Conservation (phyloP, 495 filamentous ascomycete genomes). For the Penicillium coffeae region DNA sequence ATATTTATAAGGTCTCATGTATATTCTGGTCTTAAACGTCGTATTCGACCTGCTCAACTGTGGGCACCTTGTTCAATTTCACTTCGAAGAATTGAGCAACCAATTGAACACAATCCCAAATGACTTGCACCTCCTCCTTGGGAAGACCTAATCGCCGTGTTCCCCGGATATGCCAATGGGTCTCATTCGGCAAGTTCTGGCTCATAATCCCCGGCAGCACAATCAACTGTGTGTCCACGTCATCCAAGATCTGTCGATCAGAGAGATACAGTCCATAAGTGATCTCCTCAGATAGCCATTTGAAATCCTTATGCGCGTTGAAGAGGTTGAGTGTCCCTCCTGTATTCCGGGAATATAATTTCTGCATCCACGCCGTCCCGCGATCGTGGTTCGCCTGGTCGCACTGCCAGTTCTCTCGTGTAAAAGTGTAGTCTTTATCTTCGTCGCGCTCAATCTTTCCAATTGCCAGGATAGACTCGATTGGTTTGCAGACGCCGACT, state of each 20-base stretch:
- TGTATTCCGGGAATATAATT: slow-evolving; percentile 36
- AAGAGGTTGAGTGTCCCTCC: slow-evolving; percentile 38
- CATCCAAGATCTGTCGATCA: slow-evolving; percentile 49
- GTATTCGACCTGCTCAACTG: slow-evolving; percentile 44
- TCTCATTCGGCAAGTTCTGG: slow-evolving; percentile 50
- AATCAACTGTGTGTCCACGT: slow-evolving; percentile 53
- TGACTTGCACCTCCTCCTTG: slow-evolving; percentile 46
- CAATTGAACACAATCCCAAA: slow-evolving; percentile 37
- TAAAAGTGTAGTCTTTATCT: slow-evolving; percentile 50
- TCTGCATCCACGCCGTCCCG: slow-evolving; percentile 45
- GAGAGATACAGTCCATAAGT: slow-evolving; percentile 57
- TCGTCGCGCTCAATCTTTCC: slow-evolving; percentile 43
- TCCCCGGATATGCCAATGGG: slow-evolving; percentile 56
- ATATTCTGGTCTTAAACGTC: slow-evolving; percentile 25
- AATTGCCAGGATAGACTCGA: slow-evolving; percentile 48
- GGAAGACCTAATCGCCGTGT: slow-evolving; percentile 48
- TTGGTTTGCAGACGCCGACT: slow-evolving; percentile 51
- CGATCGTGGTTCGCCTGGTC: slow-evolving; percentile 45
- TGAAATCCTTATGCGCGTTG: slow-evolving; percentile 49
- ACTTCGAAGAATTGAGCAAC: slow-evolving; percentile 35
- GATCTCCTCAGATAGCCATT: slow-evolving; percentile 37
- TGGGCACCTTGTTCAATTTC: slow-evolving; percentile 41
- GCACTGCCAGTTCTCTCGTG: slow-evolving; percentile 37
- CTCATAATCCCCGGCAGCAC: slow-evolving; percentile 56
- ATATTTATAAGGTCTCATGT: too few species aligned